Evolutionary conservation across 2,329 filamentous ascomycete genomes (phyloP), one percentile per base, ranked within the genome.

Genomic region (Diaporthe longicolla): DNA sequence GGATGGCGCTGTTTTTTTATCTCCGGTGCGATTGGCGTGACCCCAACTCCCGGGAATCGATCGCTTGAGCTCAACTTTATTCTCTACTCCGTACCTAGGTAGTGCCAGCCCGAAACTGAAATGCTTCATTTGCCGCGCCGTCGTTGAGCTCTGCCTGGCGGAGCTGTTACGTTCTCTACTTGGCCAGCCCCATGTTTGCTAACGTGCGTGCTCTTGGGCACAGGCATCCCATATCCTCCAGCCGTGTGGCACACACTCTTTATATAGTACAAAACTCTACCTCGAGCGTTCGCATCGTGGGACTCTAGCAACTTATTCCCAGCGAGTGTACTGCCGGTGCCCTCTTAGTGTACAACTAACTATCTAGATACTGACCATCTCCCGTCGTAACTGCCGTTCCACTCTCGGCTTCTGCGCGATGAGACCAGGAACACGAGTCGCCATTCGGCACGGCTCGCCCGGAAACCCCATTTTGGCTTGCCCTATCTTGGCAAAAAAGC

Each of bases 61-160:
- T 45, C 58, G 37, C 24, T 63, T 40, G 35, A 61, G 7, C 37
- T 63, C 58, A 29, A 61, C 37, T 65, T 48, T 48, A 63, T n/a
- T 63, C 24, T 32, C 10, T 13, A 37, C 8, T 37, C n/a, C n/a
- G n/a, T n/a, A n/a, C n/a, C n/a, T n/a, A n/a, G n/a, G 35, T 40
- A 26, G 40, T 26, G 40, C 32, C 40, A 29, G 40, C 37, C 17
- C 40, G 24, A 45, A 6, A 3, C n/a, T 10, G 17, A 45, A 40
- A 24, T 21, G 24, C 24, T 45, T 29, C 37, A 63, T 2, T 63
- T 29, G 58, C 24, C 15, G n/a, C 15, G 37, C 32, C 17, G 26
- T 24, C 24, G 29, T 17, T 11, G 15, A n/a, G 17, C 24, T 32
- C 21, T 43, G 15, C 37, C 37, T 40, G 37, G 37, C 13, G 37